Conservation (phyloP, 106 monocot species). For the Posidonia australis region DNA sequence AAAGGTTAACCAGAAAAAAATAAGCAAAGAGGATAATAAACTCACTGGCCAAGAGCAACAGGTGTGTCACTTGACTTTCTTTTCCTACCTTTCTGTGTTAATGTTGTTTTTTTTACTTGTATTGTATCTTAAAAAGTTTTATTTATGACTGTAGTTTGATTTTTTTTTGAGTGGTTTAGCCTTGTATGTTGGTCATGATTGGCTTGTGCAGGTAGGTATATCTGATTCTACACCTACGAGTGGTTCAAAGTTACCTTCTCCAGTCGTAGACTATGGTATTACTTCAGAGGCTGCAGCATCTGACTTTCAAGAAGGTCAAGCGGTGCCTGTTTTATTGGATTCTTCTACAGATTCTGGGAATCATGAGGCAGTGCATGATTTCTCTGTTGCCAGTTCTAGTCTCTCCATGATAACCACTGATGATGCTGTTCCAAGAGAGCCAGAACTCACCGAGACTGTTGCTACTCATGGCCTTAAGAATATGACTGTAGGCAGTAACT, state of each 20-base stretch:
- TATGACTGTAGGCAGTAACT: background rate
- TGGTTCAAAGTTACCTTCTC: constrained; percentile 1
- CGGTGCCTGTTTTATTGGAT: constrained; percentile 3
- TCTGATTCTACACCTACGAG: constrained; percentile 1
- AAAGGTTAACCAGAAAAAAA: constrained; percentile 30
- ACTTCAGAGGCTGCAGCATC: constrained; percentile 6
- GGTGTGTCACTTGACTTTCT: constrained; percentile 17
- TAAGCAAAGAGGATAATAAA: constrained; percentile 24
- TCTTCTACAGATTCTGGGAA: constrained; percentile 14
- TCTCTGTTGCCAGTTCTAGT: background rate
- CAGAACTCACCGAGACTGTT: background rate
- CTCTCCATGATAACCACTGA: background rate
- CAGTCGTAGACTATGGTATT: background rate
- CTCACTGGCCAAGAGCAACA: constrained; percentile 24
- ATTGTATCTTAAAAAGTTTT: too few species aligned
- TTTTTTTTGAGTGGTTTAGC: too few species aligned
- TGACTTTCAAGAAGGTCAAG: constrained; percentile 7
- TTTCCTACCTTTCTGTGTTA: background rate
- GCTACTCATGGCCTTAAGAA: background rate
- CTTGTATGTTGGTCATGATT: too few species aligned
- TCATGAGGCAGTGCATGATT: background rate
- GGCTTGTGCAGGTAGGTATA: constrained; percentile 18
- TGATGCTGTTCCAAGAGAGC: background rate
- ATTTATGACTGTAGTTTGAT: too few species aligned
- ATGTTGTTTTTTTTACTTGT: background rate